Percentiles rank a stretch among this genome's conserved stretches.
Evolutionary conservation across 495 filamentous ascomycete genomes (phyloP).

Genomic region (Pyronema domesticum): DNA sequence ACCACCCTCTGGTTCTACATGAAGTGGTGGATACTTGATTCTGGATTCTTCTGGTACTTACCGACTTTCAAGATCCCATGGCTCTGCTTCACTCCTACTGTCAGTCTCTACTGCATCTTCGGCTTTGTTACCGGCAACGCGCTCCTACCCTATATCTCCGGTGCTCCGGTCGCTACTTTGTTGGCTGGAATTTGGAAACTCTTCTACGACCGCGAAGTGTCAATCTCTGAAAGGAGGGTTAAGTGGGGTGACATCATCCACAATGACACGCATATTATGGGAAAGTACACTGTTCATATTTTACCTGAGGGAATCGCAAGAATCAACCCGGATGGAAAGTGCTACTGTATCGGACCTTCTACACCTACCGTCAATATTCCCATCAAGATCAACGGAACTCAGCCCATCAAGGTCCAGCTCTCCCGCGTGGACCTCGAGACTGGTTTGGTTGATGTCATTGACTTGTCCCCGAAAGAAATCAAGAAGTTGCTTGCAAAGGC

Average conservation of each 20-base stretch:
- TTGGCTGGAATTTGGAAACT: slow-evolving; percentile 25
- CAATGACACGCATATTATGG: slow-evolving; percentile 80
- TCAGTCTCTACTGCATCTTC: slow-evolving; percentile 16
- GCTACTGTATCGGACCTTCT: slow-evolving; percentile 59
- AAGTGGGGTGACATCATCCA: slow-evolving; percentile 70
- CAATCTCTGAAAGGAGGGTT: slow-evolving; percentile 74
- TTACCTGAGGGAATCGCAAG: slow-evolving; percentile 84
- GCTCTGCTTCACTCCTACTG: slow-evolving; percentile 32
- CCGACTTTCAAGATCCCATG: slow-evolving; percentile 81
- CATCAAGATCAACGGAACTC: slow-evolving; percentile 81
- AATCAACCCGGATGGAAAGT: slow-evolving; percentile 57
- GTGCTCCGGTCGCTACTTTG: neutral
- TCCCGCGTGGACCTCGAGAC: slow-evolving; percentile 67
- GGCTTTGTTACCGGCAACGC: slow-evolving; percentile 42
- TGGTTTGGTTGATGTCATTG: slow-evolving; percentile 57
- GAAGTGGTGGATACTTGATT: slow-evolving; percentile 81
- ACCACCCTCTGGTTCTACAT: slow-evolving; percentile 56
- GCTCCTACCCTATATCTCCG: slow-evolving; percentile 32
- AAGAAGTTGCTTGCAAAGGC: slow-evolving; percentile 43
- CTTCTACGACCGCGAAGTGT: slow-evolving; percentile 74
- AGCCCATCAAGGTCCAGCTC: slow-evolving; percentile 69
- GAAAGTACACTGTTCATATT: slow-evolving; percentile 91
- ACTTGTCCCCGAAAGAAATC: slow-evolving; percentile 51
- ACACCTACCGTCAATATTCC: slow-evolving; percentile 48
- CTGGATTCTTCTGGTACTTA: slow-evolving; percentile 63